These are phyloP conservation scores for Russula ochroleuca DNA, from an alignment of 768 basidiomycete species.

Conservation along the genomic window DNA sequence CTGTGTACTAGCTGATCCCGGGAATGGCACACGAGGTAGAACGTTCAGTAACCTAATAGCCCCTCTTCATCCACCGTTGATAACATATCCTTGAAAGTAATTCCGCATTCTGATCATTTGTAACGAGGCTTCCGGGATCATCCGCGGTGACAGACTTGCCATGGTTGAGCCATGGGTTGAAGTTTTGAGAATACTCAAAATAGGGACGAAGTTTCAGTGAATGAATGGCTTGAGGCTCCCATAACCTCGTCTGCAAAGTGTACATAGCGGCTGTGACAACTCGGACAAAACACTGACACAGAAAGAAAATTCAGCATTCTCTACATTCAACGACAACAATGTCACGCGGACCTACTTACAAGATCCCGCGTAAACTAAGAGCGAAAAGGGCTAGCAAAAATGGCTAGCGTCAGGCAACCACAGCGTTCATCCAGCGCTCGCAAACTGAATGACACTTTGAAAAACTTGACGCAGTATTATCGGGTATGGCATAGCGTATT, in stretches of 20 bases:
- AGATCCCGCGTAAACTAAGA: conserved; percentile 18
- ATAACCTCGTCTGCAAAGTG: conserved; percentile 5
- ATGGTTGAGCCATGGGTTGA: no score
- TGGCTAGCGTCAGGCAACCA: conserved; percentile 5
- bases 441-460: conserved; percentile 18
- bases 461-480: conserved; percentile 17
- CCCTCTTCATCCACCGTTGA: neutral
- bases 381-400: conserved; percentile 6
- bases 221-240: conserved; percentile 5
- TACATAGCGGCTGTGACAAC: conserved; percentile 17
- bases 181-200: neutral
- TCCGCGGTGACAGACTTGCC: neutral
- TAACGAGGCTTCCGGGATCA: neutral
- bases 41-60: neutral
- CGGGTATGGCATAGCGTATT: conserved; percentile 19
- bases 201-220: neutral
- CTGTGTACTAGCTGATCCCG: neutral
- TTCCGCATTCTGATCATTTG: neutral
- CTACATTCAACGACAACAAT: neutral
- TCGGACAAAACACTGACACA: conserved; percentile 12
- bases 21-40: neutral
- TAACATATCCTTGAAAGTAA: neutral
- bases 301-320: conserved; percentile 4
- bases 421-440: conserved; percentile 7
- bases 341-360: conserved; percentile 12